phyloP scores from a whole-genome alignment of 805 yeast genomes.

The Komagataella populi region DNA sequence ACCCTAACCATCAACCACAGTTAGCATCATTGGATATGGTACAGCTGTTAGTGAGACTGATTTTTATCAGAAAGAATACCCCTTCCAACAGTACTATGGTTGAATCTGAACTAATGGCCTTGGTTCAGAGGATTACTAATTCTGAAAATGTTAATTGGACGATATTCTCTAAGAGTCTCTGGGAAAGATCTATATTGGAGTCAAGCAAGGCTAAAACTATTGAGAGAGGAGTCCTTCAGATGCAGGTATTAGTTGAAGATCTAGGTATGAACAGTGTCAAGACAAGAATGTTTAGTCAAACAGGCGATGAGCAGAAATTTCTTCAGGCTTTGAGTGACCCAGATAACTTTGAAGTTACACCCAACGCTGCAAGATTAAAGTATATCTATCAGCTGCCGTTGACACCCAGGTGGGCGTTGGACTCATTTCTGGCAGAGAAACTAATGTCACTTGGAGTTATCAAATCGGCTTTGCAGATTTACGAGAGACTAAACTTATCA shows the following conservation, averaged over 20 bases:
- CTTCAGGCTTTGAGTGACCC: slow-evolving; percentile 9
- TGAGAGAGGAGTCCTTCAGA: slow-evolving; percentile 87
- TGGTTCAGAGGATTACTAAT: slow-evolving; percentile 58
- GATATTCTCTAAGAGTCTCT: slow-evolving; percentile 65
- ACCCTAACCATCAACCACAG: slow-evolving; percentile 75
- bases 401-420: slow-evolving; percentile 78
- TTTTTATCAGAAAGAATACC: slow-evolving; percentile 49
- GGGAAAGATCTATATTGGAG: slow-evolving; percentile 84
- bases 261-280: slow-evolving; percentile 51
- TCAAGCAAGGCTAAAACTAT: slow-evolving; percentile 71
- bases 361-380: slow-evolving; percentile 40
- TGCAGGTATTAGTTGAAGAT: slow-evolving; percentile 86
- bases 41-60: slow-evolving; percentile 59
- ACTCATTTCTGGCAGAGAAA: slow-evolving; percentile 70
- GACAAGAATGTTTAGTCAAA: slow-evolving; percentile 37
- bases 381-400: slow-evolving; percentile 66
- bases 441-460: slow-evolving; percentile 75
- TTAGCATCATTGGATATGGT: slow-evolving; percentile 57
- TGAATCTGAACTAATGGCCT: slow-evolving; percentile 72
- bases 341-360: slow-evolving; percentile 15
- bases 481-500: slow-evolving; percentile 61
- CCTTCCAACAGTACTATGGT: slow-evolving; percentile 62
- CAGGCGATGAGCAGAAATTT: slow-evolving; percentile 13
- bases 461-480: slow-evolving; percentile 80
- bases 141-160: slow-evolving; percentile 56